Evolutionary conservation across 257 asterid species (phyloP).

Genomic region (Lycium barbarum): DNA sequence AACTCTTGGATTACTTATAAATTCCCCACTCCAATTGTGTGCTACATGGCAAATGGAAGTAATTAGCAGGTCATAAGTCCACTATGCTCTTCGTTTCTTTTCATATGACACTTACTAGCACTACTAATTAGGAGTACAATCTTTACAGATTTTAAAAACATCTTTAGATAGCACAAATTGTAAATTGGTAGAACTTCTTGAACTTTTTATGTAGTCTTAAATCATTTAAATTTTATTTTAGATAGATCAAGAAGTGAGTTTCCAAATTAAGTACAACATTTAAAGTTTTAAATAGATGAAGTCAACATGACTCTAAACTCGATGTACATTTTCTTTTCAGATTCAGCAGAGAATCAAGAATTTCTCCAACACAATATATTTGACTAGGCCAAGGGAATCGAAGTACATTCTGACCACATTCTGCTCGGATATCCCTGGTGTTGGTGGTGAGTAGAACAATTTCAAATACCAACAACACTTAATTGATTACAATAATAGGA

Average conservation of each 20-base stretch:
- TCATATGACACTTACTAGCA: no score
- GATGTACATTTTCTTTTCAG: background rate
- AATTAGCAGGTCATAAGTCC: background rate
- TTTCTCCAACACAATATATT: background rate
- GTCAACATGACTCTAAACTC: background rate
- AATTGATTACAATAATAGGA: background rate
- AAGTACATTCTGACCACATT: background rate
- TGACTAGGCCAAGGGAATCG: background rate
- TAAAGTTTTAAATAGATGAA: background rate
- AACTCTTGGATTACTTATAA: no score
- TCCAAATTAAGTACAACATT: background rate
- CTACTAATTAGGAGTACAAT: background rate
- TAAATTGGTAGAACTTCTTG: background rate
- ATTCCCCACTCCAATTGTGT: no score
- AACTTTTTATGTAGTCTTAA: background rate
- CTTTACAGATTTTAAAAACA: background rate
- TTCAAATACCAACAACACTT: background rate
- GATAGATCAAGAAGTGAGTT: background rate
- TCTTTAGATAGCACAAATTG: background rate
- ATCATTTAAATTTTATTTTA: background rate
- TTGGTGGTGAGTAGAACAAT: background rate
- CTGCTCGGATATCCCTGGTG: background rate
- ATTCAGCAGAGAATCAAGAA: background rate
- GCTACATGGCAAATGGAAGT: no score
- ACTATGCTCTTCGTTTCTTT: background rate